Conservation (phyloP, 306 rosid species). For the Phaseolus lunatus region DNA sequence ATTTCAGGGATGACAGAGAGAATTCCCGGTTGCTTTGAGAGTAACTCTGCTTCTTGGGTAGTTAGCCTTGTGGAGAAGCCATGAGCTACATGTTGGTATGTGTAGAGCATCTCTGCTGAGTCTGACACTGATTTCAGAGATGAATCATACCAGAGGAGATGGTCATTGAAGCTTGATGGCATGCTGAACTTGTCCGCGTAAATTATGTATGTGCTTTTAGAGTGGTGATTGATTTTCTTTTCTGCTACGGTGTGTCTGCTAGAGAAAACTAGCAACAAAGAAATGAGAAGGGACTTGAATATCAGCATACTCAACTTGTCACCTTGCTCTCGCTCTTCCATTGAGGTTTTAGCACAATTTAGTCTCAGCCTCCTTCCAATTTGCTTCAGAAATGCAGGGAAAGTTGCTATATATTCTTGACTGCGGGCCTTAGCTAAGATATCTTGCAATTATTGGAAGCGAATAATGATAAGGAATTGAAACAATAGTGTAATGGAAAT, state of each 20-base stretch:
- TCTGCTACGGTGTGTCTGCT: slow-evolving; percentile 49
- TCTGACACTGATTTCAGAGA: slow-evolving; percentile 75
- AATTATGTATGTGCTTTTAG: slow-evolving; percentile 72
- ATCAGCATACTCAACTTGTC: slow-evolving; percentile 53
- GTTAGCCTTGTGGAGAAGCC: slow-evolving; percentile 92
- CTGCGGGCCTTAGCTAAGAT: not conserved
- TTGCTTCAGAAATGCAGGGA: slow-evolving; percentile 40
- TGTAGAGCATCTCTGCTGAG: slow-evolving; percentile 77
- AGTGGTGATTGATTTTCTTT: slow-evolving; percentile 46
- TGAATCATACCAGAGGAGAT: slow-evolving; percentile 73
- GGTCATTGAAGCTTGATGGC: slow-evolving; percentile 71
- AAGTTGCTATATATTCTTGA: slow-evolving; percentile 47
- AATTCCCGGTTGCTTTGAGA: slow-evolving; percentile 67
- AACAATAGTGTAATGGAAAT: not conserved
- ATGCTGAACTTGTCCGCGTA: slow-evolving; percentile 83
- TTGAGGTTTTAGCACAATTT: slow-evolving; percentile 22
- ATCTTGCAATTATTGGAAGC: not conserved
- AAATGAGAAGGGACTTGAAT: slow-evolving; percentile 49
- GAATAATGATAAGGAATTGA: not conserved
- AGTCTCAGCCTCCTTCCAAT: slow-evolving; percentile 22
- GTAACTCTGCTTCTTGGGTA: slow-evolving; percentile 66
- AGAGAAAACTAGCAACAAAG: slow-evolving; percentile 52
- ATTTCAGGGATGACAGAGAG: slow-evolving; percentile 68
- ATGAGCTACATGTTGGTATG: slow-evolving; percentile 71
- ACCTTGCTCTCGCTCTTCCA: slow-evolving; percentile 17